phyloP scores from a whole-genome alignment of 495 filamentous ascomycete species.

The Hypoxylon rickii region DNA sequence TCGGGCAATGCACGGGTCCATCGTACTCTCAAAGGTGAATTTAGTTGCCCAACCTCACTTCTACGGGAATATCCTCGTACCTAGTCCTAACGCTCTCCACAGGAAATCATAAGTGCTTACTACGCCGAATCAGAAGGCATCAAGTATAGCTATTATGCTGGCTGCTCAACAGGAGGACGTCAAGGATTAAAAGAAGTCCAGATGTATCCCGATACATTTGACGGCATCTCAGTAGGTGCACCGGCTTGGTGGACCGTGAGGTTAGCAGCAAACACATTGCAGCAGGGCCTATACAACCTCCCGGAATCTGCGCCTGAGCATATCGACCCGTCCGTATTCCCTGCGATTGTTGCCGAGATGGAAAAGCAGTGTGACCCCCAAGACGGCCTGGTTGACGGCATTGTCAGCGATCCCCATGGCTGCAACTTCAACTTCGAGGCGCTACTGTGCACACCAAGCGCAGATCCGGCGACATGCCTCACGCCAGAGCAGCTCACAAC shows the following conservation, averaged over 20 bases:
- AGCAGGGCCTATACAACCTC: slow-evolving; percentile 44
- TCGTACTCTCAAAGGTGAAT: slow-evolving; percentile 46
- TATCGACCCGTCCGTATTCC: slow-evolving; percentile 56
- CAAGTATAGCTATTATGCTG: slow-evolving; percentile 57
- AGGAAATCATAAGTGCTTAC: slow-evolving; percentile 47
- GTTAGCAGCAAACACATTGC: slow-evolving; percentile 50
- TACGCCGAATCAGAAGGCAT: slow-evolving; percentile 43
- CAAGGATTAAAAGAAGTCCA: slow-evolving; percentile 60
- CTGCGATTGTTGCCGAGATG: slow-evolving; percentile 60
- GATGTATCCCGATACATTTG: slow-evolving; percentile 60
- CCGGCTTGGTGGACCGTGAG: slow-evolving; percentile 46
- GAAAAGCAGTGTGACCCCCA: slow-evolving; percentile 66
- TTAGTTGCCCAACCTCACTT: neutral
- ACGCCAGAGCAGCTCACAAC: slow-evolving; percentile 59
- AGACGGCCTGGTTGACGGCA: slow-evolving; percentile 65
- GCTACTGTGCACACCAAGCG: slow-evolving; percentile 53
- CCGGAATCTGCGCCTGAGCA: slow-evolving; percentile 50
- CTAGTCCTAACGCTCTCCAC: too few species aligned
- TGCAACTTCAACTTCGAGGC: slow-evolving; percentile 61
- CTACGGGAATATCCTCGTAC: too few species aligned
- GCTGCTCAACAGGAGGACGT: slow-evolving; percentile 62
- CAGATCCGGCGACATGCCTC: slow-evolving; percentile 55
- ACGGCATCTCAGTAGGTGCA: slow-evolving; percentile 60
- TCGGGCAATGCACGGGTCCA: slow-evolving; percentile 57
- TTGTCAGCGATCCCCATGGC: slow-evolving; percentile 63